Evolutionary conservation across 345 rosid species (phyloP), one percentile per base, ranked within the genome.

Genomic region (Punica granatum): DNA sequence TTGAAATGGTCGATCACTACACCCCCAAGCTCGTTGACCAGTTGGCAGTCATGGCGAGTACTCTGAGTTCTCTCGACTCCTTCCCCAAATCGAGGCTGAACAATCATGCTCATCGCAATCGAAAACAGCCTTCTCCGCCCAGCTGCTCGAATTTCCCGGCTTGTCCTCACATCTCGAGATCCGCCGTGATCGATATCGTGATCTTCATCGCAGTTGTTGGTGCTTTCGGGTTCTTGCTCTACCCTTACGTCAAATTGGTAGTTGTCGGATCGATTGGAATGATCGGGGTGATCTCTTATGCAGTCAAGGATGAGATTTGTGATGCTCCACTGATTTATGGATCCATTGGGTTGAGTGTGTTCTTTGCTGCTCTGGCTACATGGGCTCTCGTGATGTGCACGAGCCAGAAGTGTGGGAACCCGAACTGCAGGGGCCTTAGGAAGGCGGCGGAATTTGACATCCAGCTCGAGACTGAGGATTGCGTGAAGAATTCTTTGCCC

Each of bases 381-480:
- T 90, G 93, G 88, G 70, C 77, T 59, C 79, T 87, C 48, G 76
- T 92, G 60, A 36, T 82, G 33, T 86, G 84, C 64, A 83, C 88
- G 12, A 82, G 83, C 37, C 76, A 85, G 75, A 88, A 73, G 79
- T 93, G 98, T 34, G 90, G 90, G 74, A 93, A 88, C 30, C 89
- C 90, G 0, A 82, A 80, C n/a, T 93, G 97, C 56, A 84, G 79
- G 79, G 98, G 98, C 3, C 81, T 90, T 60, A 84, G 90, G 72
- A 88, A 84, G 71, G 95, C 81, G 0, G 87, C 89, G 0, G 96
- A 92, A 77, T 92, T 92, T 26, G 97, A 92, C 81, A 90, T 92
- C 70, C 96, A 90, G 82, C 66, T 92, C 49, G 96, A 92, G 82
- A 92, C 96, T 3, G 97, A 90, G 79, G 92, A 92, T 67, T 83